Evolutionary conservation across 1,284 basidiomycete genomes (phyloP).

Genomic region (Boletus smithii): DNA sequence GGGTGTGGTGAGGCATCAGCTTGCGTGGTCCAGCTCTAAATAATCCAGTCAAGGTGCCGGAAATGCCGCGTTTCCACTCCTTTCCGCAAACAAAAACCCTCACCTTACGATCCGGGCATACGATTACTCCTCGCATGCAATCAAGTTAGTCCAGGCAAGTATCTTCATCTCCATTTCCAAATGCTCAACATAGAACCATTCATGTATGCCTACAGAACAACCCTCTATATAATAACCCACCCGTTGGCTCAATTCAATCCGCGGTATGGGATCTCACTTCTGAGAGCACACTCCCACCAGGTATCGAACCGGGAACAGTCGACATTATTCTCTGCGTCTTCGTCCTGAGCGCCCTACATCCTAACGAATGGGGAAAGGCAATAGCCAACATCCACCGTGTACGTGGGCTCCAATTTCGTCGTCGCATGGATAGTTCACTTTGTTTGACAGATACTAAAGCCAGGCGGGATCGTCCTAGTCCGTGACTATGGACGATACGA

Average conservation of each 20-base stretch:
- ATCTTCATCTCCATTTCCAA: neutral
- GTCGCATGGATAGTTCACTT: neutral
- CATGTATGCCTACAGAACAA: slow-evolving; percentile 44
- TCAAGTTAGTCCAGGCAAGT: slow-evolving; percentile 83
- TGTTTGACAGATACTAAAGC: slow-evolving; percentile 77
- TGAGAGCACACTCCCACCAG: slow-evolving; percentile 55
- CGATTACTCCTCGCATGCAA: slow-evolving; percentile 89
- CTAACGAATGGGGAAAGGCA: slow-evolving; percentile 86
- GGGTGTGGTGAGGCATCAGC: slow-evolving; percentile 65
- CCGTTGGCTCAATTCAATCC: slow-evolving; percentile 71
- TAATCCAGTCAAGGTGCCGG: slow-evolving; percentile 66
- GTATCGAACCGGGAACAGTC: slow-evolving; percentile 62
- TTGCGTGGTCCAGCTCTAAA: slow-evolving; percentile 7
- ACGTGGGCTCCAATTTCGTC: slow-evolving; percentile 12
- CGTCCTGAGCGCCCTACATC: slow-evolving; percentile 92
- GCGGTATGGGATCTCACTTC: slow-evolving; percentile 92
- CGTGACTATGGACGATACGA: slow-evolving; percentile 97
- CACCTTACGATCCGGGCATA: slow-evolving; percentile 73
- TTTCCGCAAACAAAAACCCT: slow-evolving; percentile 82
- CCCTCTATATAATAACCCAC: slow-evolving; percentile 66
- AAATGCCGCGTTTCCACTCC: slow-evolving; percentile 89
- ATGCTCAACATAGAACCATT: neutral
- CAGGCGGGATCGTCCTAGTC: slow-evolving; percentile 80
- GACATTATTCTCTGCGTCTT: slow-evolving; percentile 95
- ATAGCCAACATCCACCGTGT: slow-evolving; percentile 82